phyloP scores from a whole-genome alignment of 192 early-diverging fungal genomes.

The Linnemannia zychae region DNA sequence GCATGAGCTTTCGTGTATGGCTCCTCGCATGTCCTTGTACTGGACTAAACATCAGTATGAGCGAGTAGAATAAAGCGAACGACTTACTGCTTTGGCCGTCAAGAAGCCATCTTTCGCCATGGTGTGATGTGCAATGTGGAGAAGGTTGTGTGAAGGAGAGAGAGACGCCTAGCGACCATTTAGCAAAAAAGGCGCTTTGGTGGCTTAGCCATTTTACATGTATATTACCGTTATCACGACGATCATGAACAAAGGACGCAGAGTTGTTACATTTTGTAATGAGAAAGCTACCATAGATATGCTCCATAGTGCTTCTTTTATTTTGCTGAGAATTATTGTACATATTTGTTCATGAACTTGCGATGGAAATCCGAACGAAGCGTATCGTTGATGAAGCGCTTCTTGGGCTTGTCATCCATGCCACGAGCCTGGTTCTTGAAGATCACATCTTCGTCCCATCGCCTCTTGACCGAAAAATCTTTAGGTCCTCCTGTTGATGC shows the following conservation, averaged over 20 bases:
- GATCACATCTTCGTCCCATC: conserved; percentile 99
- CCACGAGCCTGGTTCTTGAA: conserved; percentile 97
- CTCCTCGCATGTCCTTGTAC: not conserved
- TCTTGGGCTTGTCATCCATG: conserved; percentile 88
- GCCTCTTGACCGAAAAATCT: conserved; percentile 89
- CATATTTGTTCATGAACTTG: conserved; percentile 95
- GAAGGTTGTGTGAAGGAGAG: not conserved
- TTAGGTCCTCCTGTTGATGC: conserved; percentile 33
- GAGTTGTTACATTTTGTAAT: too few species aligned
- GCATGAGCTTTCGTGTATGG: not conserved
- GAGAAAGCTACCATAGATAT: not conserved
- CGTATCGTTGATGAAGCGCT: conserved; percentile 98
- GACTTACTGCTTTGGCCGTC: conserved; percentile 81
- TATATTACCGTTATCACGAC: too few species aligned
- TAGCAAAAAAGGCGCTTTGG: not conserved
- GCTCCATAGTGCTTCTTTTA: not conserved
- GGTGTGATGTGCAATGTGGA: not conserved
- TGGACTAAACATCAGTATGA: too few species aligned
- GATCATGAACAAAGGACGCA: too few species aligned
- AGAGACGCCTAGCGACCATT: not conserved
- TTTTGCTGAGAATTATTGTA: conserved; percentile 65
- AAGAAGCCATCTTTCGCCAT: conserved; percentile 82
- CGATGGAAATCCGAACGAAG: conserved; percentile 96
- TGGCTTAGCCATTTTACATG: too few species aligned
- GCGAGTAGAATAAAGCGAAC: not conserved